Conservation (phyloP, 2,329 filamentous ascomycete genomes). For the Curvularia hawaiiensis region DNA sequence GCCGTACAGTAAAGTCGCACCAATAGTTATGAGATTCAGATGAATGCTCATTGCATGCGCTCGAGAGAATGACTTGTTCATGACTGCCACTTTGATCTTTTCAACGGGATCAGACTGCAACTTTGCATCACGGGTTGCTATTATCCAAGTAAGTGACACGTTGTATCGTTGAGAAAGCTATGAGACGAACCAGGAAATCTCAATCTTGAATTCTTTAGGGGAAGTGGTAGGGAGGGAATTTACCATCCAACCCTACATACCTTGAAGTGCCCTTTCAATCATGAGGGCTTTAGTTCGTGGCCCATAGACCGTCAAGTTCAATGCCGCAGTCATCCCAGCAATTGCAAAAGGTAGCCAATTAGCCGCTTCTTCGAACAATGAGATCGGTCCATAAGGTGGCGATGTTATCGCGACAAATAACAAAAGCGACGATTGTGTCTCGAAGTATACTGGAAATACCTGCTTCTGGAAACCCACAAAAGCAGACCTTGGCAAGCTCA, state of each 20-base stretch:
- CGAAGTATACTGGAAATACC: slow-evolving; percentile 50
- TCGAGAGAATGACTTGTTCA: slow-evolving; percentile 44
- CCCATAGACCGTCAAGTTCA: slow-evolving; percentile 48
- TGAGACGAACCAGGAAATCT: background rate
- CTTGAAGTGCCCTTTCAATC: slow-evolving; percentile 42
- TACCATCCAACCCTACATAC: slow-evolving; percentile 16
- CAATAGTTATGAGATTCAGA: slow-evolving; percentile 49
- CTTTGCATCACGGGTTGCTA: slow-evolving; percentile 28
- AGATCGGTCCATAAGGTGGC: slow-evolving; percentile 41
- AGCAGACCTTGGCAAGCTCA: slow-evolving; percentile 42
- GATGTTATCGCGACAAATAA: slow-evolving; percentile 42
- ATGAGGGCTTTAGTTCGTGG: slow-evolving; percentile 43
- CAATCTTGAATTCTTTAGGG: background rate
- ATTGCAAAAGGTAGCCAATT: slow-evolving; percentile 38
- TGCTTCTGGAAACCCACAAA: slow-evolving; percentile 50
- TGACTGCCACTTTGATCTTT: slow-evolving; percentile 22
- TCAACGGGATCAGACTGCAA: background rate
- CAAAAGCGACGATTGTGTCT: slow-evolving; percentile 44
- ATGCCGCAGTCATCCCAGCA: slow-evolving; percentile 34
- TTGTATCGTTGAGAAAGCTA: background rate
- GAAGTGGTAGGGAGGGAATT: too few relatives aligned
- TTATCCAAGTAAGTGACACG: background rate
- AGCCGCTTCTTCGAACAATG: slow-evolving; percentile 27
- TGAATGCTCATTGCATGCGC: slow-evolving; percentile 53
- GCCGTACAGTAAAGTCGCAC: slow-evolving; percentile 35